Percentiles rank a stretch among this genome's conserved stretches.
Evolutionary conservation across 495 filamentous ascomycete genomes (phyloP).

Genomic region (Mycothermus thermophilus): DNA sequence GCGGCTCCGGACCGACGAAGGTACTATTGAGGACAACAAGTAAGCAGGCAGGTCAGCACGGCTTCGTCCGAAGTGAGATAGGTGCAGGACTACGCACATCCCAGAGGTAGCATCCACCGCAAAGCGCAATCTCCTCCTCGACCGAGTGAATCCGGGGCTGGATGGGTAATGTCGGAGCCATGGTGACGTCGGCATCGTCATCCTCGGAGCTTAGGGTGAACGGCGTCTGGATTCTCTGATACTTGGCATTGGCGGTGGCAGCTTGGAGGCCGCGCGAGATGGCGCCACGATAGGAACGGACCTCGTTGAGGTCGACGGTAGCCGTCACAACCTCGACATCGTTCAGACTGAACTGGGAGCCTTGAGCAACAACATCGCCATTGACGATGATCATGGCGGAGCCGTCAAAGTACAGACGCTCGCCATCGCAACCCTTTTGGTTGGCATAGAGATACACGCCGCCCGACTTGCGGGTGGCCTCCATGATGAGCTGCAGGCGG

Average conservation of each 20-base stretch:
- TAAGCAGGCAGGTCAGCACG: neutral
- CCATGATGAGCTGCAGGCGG: constrained; percentile 57
- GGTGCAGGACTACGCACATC: constrained; percentile 26
- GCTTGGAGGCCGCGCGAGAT: constrained; percentile 47
- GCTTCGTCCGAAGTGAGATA: neutral
- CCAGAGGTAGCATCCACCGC: constrained; percentile 67
- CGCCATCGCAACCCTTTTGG: constrained; percentile 57
- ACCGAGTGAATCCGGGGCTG: constrained; percentile 42
- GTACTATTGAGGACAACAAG: constrained; percentile 27
- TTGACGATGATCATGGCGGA: constrained; percentile 53
- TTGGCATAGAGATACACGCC: constrained; percentile 58
- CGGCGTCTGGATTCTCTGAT: constrained; percentile 25
- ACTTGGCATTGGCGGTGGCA: constrained; percentile 22
- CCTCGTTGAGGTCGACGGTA: constrained; percentile 68
- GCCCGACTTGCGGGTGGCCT: constrained; percentile 61
- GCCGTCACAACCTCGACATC: constrained; percentile 81
- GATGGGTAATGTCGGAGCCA: constrained; percentile 19
- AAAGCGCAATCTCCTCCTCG: constrained; percentile 64
- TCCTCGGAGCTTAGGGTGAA: constrained; percentile 28
- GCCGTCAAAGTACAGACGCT: constrained; percentile 50
- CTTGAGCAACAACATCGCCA: constrained; percentile 42
- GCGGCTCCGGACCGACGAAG: constrained; percentile 49
- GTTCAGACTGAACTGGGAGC: constrained; percentile 57
- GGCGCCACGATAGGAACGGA: constrained; percentile 40
- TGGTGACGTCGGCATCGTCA: constrained; percentile 17